Base-by-base conservation (phyloP, 2,329 filamentous ascomycete species). In the Emericellopsis cladophorae region DNA sequence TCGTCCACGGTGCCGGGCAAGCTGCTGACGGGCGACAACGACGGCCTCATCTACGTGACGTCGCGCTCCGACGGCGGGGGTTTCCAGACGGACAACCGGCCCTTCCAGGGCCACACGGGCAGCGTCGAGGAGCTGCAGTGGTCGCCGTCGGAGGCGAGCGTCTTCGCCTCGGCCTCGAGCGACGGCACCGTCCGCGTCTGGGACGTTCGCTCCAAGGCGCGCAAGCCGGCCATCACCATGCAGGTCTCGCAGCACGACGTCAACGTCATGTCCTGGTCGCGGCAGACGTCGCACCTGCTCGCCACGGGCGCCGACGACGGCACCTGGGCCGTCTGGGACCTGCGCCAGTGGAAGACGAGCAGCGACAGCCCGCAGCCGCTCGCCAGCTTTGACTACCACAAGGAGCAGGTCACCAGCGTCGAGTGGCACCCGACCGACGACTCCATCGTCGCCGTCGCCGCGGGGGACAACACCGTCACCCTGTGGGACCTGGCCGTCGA, bases 391-490 rank as follows among this genome's bases (percentile, higher is more conserved):
- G 74, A 79, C 54, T 96, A 95, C 70, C 89, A 98, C 72, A 90
- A 87, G 62, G 87, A 95, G 62, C 92, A 95, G 52, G 87, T 98
- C 53, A 98, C 92, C 7, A 87, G 83, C 50, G 76, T 98, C 32
- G 89, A 96, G 66, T 98, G 92, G 90, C 90, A 96, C 61, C 90
- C 92, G 3, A 90, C 86, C 1, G 92, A 98, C 55, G 90, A 98
- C 68, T 93, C 84, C 58, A 93, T 96, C 54, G 79, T 98, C 14
- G 84, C 87, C 3, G 88, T 96, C 34, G 90, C 86, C 18, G 86
- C 87, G 0, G 92, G 82, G 36, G 92, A 98, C 61, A 90, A 89
- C 64, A 96, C 90, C 0, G 77, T 96, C 26, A 95, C 92, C 2
- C 66, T 96, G 26, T 96, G 92, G 92, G 92, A 98, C 74, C 62